These are phyloP conservation scores for Psilocybe tampanensis DNA, from an alignment of 768 basidiomycete species.

Conservation along the genomic window DNA sequence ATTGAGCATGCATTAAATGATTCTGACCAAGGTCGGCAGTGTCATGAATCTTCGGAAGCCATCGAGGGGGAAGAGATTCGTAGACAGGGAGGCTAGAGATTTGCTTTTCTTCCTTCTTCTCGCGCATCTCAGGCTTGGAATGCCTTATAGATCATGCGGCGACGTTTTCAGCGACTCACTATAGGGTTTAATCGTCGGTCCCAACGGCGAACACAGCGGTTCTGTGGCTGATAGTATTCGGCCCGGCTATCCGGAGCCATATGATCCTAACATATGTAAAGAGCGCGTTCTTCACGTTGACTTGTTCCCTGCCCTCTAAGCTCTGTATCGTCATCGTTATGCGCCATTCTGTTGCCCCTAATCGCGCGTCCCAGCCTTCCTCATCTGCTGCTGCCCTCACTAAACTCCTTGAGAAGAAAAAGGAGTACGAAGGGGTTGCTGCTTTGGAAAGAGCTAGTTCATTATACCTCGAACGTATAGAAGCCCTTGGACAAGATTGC, in stretches of 20 bases:
- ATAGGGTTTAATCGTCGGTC: slow-evolving; percentile 1
- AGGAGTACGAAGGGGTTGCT: slow-evolving; percentile 74
- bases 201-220: background rate
- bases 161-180: slow-evolving; percentile 1
- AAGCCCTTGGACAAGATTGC: slow-evolving; percentile 70
- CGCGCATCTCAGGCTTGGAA: slow-evolving; percentile 30
- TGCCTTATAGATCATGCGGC: slow-evolving; percentile 21
- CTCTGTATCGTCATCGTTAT: slow-evolving; percentile 28
- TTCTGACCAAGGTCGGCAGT: slow-evolving; percentile 70
- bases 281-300: background rate
- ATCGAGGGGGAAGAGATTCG: slow-evolving; percentile 68
- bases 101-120: slow-evolving; percentile 34
- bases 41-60: slow-evolving; percentile 70
- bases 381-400: slow-evolving; percentile 51
- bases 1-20: background rate
- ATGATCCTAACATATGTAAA: background rate
- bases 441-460: slow-evolving; percentile 69
- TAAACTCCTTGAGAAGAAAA: slow-evolving; percentile 77
- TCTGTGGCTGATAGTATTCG: background rate
- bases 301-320: too few species aligned
- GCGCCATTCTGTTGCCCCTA: slow-evolving; percentile 59
- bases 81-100: slow-evolving; percentile 48
- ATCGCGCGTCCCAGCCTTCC: slow-evolving; percentile 49
- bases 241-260: background rate
- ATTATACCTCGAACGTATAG: slow-evolving; percentile 67